Base-by-base conservation (phyloP, 2,329 filamentous ascomycete species). In the Cladosporium phlei region DNA sequence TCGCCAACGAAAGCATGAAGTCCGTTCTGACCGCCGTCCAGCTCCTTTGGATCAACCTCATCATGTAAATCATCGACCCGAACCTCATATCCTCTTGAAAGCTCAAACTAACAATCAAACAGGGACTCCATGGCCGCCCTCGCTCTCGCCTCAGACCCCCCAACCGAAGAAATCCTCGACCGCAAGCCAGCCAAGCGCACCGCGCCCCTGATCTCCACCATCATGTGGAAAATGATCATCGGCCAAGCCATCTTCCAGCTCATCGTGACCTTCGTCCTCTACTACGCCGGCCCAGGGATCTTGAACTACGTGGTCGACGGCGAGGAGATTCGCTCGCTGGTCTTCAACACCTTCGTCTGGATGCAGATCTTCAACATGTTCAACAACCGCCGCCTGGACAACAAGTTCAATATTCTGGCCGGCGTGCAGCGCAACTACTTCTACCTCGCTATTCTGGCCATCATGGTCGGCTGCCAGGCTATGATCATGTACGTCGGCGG, bases 171-270 rank as follows among this genome's bases (percentile, higher is more conserved):
- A 55, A 83, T 95, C 20, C 71, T 95, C 42, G 74, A 95, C 57
- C 81, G 89, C 47, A 88, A 88, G 66, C 86, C 86, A 1, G 81
- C 86, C 49, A 77, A 82, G 2, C 89, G 88, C 60, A 83, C 79
- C 17, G 83, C 84, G 4, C 76, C 84, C 2, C 72, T 91, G 4
- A 93, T 97, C 58, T 94, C 88, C 1, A 73, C 85, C 25, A 91
- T 85, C n/a, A 97, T 97, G 91, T 95, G 91, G 91, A 97, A 97
- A 75, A 97, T 97, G 91, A 96, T 97, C 52, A 77, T 95, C 35
- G 91, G 90, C 2, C 89, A 97, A 66, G 82, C 89, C 2, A 75
- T 95, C 48, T 97, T 93, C 66, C 90, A 97, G 66, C 79, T 97
- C 0, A 74, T 74, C 4, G 80, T 83, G 16, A 85, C 89, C 0